These are phyloP conservation scores for Albifimbria verrucaria DNA, from an alignment of 2,329 filamentous ascomycete species.

Conservation along the genomic window DNA sequence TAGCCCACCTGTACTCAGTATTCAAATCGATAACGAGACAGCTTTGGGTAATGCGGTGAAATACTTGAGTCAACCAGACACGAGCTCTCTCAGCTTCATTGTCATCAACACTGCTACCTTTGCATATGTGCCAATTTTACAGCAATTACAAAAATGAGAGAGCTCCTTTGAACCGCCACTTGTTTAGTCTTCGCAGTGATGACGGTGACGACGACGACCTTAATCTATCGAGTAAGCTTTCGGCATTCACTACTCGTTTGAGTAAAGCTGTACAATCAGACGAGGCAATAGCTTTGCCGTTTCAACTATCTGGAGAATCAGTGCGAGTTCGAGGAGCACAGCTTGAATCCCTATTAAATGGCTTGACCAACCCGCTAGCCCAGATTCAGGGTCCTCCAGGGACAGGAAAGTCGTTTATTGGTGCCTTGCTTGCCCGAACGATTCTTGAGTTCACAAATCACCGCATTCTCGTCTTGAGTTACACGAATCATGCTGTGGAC, in stretches of 20 bases:
- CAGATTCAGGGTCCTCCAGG: slow-evolving; percentile 73
- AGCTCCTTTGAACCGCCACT: slow-evolving; percentile 54
- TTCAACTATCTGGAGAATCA: slow-evolving; percentile 12
- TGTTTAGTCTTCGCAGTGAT: slow-evolving; percentile 27
- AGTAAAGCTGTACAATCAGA: not conserved
- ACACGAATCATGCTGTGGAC: slow-evolving; percentile 66
- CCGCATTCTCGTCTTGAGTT: slow-evolving; percentile 62
- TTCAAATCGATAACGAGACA: slow-evolving; percentile 26
- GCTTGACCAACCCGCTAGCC: slow-evolving; percentile 51
- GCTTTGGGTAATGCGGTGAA: slow-evolving; percentile 45
- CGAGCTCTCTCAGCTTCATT: slow-evolving; percentile 41
- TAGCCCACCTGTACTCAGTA: slow-evolving; percentile 40
- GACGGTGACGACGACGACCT: slow-evolving; percentile 10
- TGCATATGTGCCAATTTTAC: slow-evolving; percentile 64
- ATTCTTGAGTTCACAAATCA: slow-evolving; percentile 47
- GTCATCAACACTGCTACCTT: slow-evolving; percentile 65
- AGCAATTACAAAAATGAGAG: slow-evolving; percentile 53
- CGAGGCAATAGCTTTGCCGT: slow-evolving; percentile 11
- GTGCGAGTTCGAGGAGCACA: slow-evolving; percentile 40
- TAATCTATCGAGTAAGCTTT: slow-evolving; percentile 6
- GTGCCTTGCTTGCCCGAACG: slow-evolving; percentile 57
- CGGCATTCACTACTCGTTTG: not conserved
- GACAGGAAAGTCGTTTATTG: slow-evolving; percentile 74
- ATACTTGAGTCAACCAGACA: slow-evolving; percentile 29
- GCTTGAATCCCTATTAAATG: slow-evolving; percentile 49